Evolutionary conservation across 1,284 basidiomycete genomes (phyloP), one percentile per base, ranked within the genome.

Genomic region (Anthracocystis panici-leucophaei): DNA sequence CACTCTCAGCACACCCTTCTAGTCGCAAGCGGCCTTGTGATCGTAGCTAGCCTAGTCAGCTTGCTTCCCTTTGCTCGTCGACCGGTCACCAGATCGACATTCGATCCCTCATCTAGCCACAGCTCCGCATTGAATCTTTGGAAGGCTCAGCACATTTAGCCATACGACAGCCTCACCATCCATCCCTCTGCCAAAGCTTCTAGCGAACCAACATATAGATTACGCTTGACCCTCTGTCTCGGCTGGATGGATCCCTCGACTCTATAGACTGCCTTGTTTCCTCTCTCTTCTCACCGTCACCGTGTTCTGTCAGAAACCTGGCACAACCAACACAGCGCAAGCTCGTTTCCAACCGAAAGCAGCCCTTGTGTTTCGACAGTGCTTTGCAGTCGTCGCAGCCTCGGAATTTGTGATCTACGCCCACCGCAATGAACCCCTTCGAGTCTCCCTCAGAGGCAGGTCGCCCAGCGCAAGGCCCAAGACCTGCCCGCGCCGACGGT

Each of bases 381-480:
- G 18, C 46, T 48, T 10, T 48, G 46, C 46, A 48, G 20, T 21
- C 49, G 11, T 40, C 8, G 48, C 48, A 42, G 46, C 40, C 2
- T 35, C 10, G 25, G 35, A 38, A 12, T 3, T 46, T 20, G 27
- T 27, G n/a, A 14, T 18, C n/a, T 5, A 14, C 25, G 6, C 18
- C 4, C 52, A 7, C n/a, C 49, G 44, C 21, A n/a, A 75, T 75
- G 72, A 75, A 75, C 44, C 72, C 72, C 3, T 75, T 75, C 62
- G 72, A 75, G 23, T 55, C 72, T n/a, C 56, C 60, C 25, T 54
- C 63, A 9, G 59, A 70, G 1, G 48, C 49, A 7, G 57, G 31
- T 11, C 63, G 45, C 44, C 48, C 60, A 11, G 52, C 29, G 29
- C 66, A 63, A 27, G 52, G 38, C 44, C 40, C 62, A 25, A 61